These are phyloP conservation scores for Nicotiana benthamiana DNA, from an alignment of 257 asterid genomes.

Conservation along the genomic window DNA sequence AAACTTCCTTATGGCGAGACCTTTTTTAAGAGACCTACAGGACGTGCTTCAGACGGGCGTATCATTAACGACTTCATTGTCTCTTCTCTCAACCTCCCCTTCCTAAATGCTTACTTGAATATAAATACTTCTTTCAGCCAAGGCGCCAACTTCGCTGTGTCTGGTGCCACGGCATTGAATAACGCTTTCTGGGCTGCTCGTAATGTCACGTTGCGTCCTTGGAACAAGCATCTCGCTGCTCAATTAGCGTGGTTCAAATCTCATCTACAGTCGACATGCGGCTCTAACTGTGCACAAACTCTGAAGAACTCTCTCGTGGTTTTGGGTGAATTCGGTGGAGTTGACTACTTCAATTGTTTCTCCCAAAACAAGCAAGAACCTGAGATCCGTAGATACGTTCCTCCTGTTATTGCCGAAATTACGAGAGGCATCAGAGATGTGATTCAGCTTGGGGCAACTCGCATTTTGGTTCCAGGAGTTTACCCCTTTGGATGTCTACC, in stretches of 20 bases:
- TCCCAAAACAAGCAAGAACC: not conserved
- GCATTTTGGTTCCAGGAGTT: not conserved
- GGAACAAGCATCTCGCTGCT: not conserved
- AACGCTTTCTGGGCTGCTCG: not conserved
- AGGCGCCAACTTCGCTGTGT: not conserved
- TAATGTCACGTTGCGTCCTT: not conserved
- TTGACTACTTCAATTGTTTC: not conserved
- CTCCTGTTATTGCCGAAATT: not conserved
- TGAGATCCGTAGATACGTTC: not conserved
- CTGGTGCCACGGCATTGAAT: not conserved
- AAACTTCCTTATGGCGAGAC: not conserved
- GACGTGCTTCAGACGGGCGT: not conserved
- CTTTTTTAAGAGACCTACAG: not conserved
- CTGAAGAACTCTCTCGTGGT: not conserved
- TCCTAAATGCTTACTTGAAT: not conserved
- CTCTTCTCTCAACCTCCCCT: not conserved
- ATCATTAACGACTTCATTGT: not conserved
- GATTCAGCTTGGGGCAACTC: not conserved
- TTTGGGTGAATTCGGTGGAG: not conserved
- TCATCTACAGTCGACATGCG: not conserved
- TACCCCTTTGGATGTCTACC: not conserved
- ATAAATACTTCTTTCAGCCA: not conserved
- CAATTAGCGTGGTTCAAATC: not conserved
- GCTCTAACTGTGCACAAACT: not conserved
- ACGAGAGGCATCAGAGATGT: not conserved